These are phyloP conservation scores for Penicillium parvum DNA, from an alignment of 495 filamentous ascomycete species.

Conservation along the genomic window DNA sequence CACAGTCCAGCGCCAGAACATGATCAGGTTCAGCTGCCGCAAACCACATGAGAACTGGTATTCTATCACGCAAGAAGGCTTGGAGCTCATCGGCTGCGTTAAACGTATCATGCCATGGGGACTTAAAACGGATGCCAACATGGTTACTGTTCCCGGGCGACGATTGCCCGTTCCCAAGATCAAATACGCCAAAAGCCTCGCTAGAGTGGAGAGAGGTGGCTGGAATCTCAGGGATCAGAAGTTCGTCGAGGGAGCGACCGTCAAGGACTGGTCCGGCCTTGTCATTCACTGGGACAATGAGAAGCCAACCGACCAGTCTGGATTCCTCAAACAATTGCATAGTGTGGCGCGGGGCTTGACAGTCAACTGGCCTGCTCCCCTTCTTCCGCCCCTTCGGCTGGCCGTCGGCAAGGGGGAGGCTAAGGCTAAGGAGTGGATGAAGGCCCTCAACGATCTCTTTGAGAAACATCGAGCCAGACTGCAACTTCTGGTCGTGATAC, in stretches of 20 bases:
- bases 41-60: conserved; percentile 56
- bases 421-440: background rate
- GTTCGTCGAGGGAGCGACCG: conserved; percentile 1
- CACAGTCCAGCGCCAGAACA: conserved; percentile 48
- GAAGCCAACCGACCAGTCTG: no score
- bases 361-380: background rate
- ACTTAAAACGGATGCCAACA: conserved; percentile 2
- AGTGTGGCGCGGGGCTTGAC: background rate
- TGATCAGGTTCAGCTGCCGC: conserved; percentile 64
- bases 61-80: conserved; percentile 54
- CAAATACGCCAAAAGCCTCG: conserved; percentile 14
- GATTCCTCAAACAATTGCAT: background rate
- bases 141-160: conserved; percentile 18
- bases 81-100: conserved; percentile 43
- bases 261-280: conserved; percentile 5
- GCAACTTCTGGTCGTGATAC: conserved; percentile 49
- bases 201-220: background rate
- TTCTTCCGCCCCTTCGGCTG: background rate
- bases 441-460: background rate
- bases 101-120: no score
- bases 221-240: conserved; percentile 17
- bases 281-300: background rate
- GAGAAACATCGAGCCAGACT: background rate
- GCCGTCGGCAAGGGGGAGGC: no score
- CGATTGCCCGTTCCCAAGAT: conserved; percentile 13